Base-by-base conservation (phyloP, 2,329 filamentous ascomycete species). In the Apiospora aurea region DNA sequence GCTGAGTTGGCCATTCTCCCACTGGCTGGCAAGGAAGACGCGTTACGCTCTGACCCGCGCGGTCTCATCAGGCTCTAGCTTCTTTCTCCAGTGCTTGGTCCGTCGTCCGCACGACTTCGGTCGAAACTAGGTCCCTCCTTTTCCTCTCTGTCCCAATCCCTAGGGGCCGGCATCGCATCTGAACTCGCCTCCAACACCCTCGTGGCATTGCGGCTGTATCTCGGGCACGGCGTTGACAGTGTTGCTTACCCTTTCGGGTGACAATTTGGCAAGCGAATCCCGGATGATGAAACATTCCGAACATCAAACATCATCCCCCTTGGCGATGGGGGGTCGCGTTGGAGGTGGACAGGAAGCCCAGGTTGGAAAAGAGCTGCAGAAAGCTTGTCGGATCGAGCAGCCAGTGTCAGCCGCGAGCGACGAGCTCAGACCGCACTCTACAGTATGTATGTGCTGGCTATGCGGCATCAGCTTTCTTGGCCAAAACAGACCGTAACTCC, bases 401-500 rank as follows among this genome's bases (percentile, higher is more conserved):
- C 34, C 53, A 38, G 53, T 61, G 53, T 29, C 53, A 21, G 53
- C 53, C 57, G 18, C 34, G 57, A n/a, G 34, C 11, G 18, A 38
- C 18, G 34, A 6, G 57, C 34, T 64, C n/a, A 29, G 57, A n/a
- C 29, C 34, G 57, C 57, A 34, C 57, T 43, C 41, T 43, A 29
- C 26, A 29, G 26, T 29, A 29, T 34, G 16, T 61, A n/a, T 64
- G 57, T 64, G 57, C 21, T 64, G 57, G 16, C 41, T 13, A 5
- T 64, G 57, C 41, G 57, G 18, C 21, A 64, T 41, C 34, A 16
- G 10, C 21, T 10, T 41, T 26, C 69, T 72, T 72, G 71, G 71
- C 71, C 61, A 70, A 72, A 72, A 72, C 71, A 61, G 49, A 49
- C 26, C 43, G 67, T 34, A 49, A 64, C 57, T 64, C 57, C 57